phyloP scores from a whole-genome alignment of 1,139 yeast species.

The Taiozyma sp. region DNA sequence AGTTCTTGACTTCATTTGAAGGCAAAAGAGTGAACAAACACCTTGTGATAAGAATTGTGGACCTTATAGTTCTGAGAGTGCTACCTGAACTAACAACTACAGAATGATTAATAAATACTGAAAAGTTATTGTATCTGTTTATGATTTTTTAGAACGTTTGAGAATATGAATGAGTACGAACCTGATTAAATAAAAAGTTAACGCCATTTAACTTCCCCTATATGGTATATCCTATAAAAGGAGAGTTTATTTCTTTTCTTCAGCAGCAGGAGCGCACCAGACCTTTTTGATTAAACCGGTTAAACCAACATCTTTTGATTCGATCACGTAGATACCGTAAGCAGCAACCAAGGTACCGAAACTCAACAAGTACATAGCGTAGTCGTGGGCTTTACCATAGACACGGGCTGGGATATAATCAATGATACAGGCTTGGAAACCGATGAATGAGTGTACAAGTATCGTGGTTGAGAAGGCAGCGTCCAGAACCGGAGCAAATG shows the following conservation, averaged over 20 bases:
- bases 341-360: slow-evolving; percentile 60
- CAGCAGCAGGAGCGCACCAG: slow-evolving; percentile 29
- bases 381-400: slow-evolving; percentile 61
- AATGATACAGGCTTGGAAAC: slow-evolving; percentile 72
- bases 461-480: slow-evolving; percentile 50
- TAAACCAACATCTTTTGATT: slow-evolving; percentile 65
- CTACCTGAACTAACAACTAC: slow-evolving; percentile 32
- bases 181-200: background rate
- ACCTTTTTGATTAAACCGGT: slow-evolving; percentile 37
- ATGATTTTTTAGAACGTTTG: background rate
- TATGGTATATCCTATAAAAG: background rate
- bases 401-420: slow-evolving; percentile 77
- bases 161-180: background rate
- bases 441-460: slow-evolving; percentile 63
- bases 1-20: slow-evolving; percentile 32
- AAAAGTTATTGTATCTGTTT: background rate
- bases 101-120: background rate
- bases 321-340: slow-evolving; percentile 66
- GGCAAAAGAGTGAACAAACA: slow-evolving; percentile 37
- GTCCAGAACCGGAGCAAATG: slow-evolving; percentile 48
- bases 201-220: background rate
- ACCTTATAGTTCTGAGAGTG: slow-evolving; percentile 30
- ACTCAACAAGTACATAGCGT: slow-evolving; percentile 57
- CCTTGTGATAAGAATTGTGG: slow-evolving; percentile 34
- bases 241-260: slow-evolving; percentile 5